Conservation (phyloP, 345 rosid genomes). For the Melaleuca alternifolia region DNA sequence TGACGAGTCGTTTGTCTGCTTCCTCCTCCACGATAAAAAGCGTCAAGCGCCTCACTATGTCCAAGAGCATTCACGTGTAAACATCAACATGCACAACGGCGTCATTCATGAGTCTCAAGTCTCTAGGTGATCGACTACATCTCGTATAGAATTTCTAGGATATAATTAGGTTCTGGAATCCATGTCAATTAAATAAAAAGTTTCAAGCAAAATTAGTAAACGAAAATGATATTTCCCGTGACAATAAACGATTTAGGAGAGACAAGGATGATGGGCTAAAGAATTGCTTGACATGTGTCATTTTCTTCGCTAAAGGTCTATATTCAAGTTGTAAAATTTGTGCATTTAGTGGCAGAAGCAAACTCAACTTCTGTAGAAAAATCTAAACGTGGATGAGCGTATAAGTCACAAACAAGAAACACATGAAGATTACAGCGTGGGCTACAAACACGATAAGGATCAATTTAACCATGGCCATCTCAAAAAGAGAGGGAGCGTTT, state of each 20-base stretch:
- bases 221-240: background rate
- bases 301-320: background rate
- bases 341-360: fast-evolving
- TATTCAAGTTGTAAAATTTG: background rate
- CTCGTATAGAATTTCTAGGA: background rate
- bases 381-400: background rate
- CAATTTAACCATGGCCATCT: background rate
- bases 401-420: background rate
- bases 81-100: background rate
- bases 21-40: background rate
- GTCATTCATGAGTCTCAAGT: background rate
- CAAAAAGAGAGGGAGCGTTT: background rate
- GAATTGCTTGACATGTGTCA: background rate
- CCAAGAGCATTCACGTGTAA: background rate
- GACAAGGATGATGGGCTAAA: background rate
- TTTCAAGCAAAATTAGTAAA: background rate
- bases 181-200: background rate
- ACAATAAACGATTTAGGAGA: background rate
- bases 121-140: background rate
- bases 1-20: background rate
- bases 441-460: background rate
- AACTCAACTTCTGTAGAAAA: background rate
- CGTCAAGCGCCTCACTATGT: background rate
- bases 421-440: background rate
- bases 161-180: background rate